Percentiles rank a stretch among this genome's conserved stretches.
Evolutionary conservation across 164 flowering plant species (phyloP).

Genomic region (Amborella trichopoda): DNA sequence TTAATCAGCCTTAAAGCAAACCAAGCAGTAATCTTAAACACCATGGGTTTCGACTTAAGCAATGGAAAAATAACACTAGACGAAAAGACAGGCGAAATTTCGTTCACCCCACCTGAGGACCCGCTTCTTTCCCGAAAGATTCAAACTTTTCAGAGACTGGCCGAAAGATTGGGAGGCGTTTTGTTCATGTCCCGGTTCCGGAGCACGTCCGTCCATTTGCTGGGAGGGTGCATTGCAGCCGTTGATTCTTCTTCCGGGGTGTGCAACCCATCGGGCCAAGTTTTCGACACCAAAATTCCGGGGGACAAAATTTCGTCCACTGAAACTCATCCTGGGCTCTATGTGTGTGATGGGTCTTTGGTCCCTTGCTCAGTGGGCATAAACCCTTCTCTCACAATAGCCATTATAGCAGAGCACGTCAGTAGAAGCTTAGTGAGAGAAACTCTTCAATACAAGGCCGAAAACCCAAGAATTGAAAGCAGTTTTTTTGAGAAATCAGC

Average conservation of each 20-base stretch:
- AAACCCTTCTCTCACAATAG: conserved; percentile 38
- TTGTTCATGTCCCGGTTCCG: conserved; percentile 39
- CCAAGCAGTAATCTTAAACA: conserved; percentile 22
- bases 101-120: conserved; percentile 32
- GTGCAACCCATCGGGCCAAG: conserved; percentile 44
- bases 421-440: conserved; percentile 32
- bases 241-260: conserved; percentile 36
- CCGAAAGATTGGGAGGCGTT: conserved; percentile 45
- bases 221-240: conserved; percentile 57
- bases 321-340: conserved; percentile 16
- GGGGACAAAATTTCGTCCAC: background rate
- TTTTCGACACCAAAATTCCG: conserved; percentile 20
- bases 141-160: conserved; percentile 34
- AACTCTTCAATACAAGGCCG: conserved; percentile 16
- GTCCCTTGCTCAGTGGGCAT: conserved; percentile 22
- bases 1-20: conserved; percentile 9
- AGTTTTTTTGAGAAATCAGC: background rate
- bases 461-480: background rate
- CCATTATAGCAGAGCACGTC: conserved; percentile 40
- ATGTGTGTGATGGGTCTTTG: conserved; percentile 24
- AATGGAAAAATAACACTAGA: conserved; percentile 30
- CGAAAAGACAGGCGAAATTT: conserved; percentile 21
- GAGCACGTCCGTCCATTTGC: conserved; percentile 54
- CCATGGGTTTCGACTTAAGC: conserved; percentile 39
- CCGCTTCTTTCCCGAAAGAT: conserved; percentile 32